Conservation (phyloP, 176 grass and related monocot species). For the Phragmites australis region DNA sequence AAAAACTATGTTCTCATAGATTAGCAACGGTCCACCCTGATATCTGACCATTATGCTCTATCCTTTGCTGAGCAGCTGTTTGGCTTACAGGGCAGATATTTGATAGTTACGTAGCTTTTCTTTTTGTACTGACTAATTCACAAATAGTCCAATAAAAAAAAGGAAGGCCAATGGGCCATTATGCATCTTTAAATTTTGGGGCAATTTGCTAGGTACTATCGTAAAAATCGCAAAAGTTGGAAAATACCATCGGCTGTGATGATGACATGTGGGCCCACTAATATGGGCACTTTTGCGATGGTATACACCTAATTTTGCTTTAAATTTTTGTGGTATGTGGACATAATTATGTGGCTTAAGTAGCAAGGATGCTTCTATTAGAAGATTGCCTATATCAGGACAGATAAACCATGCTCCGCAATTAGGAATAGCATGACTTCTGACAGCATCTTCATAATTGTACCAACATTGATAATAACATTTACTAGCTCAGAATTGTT, state of each 20-base stretch:
- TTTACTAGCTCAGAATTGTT: constrained; percentile 9
- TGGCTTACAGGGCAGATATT: not conserved
- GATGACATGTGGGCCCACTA: too few species aligned
- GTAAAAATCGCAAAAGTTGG: too few species aligned
- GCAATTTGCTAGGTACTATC: too few species aligned
- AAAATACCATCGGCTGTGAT: too few species aligned
- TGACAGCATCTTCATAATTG: not conserved
- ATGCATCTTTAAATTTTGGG: not conserved
- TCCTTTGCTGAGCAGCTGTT: not conserved
- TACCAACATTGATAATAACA: not conserved
- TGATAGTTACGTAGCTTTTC: not conserved
- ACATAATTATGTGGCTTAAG: not conserved
- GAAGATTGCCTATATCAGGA: not conserved
- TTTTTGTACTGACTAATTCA: not conserved
- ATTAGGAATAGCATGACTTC: not conserved
- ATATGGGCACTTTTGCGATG: too few species aligned
- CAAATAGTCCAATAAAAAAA: not conserved
- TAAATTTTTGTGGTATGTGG: not conserved
- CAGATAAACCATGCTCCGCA: not conserved
- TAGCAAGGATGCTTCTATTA: not conserved
- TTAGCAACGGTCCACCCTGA: not conserved
- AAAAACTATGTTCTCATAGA: not conserved
- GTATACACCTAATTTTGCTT: too few species aligned
- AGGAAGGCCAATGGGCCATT: not conserved
- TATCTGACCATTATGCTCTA: constrained; percentile 10